Evolutionary conservation across 768 basidiomycete species (phyloP).

Genomic region (Phylloporus sp.): DNA sequence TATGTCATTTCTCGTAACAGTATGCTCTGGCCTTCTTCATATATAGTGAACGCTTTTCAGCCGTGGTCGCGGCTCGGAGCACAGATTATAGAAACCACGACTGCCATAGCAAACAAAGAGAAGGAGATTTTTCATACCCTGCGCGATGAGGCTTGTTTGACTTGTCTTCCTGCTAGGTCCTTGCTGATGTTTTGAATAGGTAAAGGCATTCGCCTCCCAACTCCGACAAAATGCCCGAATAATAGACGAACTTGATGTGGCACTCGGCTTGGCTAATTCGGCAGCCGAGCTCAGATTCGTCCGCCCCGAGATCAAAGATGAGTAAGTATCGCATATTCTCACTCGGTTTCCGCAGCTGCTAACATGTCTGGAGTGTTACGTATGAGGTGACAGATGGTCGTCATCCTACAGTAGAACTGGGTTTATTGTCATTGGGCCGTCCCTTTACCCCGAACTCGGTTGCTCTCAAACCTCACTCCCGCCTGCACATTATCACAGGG

Average conservation of each 20-base stretch:
- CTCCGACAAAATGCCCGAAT: constrained; percentile 75
- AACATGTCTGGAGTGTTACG: constrained; percentile 36
- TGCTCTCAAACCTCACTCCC: constrained; percentile 52
- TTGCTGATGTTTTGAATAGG: constrained; percentile 39
- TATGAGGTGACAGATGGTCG: constrained; percentile 77
- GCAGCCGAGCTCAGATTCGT: constrained; percentile 77
- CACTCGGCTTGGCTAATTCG: constrained; percentile 73
- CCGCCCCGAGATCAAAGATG: constrained; percentile 62
- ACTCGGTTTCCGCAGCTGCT: neutral
- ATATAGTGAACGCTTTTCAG: constrained; percentile 33
- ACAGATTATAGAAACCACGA: constrained; percentile 56
- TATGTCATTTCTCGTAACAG: constrained; percentile 26
- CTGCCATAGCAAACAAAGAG: constrained; percentile 54
- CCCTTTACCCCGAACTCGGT: constrained; percentile 85
- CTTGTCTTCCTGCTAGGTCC: neutral
- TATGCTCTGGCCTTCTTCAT: neutral
- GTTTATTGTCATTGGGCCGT: constrained; percentile 68
- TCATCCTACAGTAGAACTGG: constrained; percentile 91
- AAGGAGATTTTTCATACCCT: constrained; percentile 69
- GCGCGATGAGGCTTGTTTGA: constrained; percentile 53
- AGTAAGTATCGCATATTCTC: constrained; percentile 45
- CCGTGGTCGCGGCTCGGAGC: constrained; percentile 74
- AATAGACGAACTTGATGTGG: constrained; percentile 85
- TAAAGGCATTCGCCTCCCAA: constrained; percentile 50
- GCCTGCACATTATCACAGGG: constrained; percentile 83